Base-by-base conservation (phyloP, 352 stramenopile species). In the Elongisporangium anandrum region DNA sequence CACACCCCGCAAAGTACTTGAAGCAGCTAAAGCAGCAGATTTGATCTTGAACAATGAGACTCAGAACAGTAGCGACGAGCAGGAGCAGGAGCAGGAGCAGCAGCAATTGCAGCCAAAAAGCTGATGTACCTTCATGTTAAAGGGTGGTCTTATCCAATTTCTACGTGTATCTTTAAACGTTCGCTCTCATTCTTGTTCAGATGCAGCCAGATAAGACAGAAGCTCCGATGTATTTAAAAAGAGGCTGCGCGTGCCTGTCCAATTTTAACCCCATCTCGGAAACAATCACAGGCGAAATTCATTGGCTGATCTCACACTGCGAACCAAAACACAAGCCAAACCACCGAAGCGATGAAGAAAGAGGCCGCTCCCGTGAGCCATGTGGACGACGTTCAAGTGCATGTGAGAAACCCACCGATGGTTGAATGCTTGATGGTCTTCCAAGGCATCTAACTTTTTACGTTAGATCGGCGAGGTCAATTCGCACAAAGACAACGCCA, bases 1-100 rank as follows among this genome's bases (percentile, higher is more conserved):
- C 29, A 88, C 80, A 15, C 78, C 76, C 19, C 65, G 76, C 8
- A 86, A 88, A 59, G 66, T 71, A 24, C 67, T 87, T 16, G 77
- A 75, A 52, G 65, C 71, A 0, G 78, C 78, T 6, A 81, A 79
- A 64, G 67, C 66, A 7, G 80, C 73, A 8, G 78, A 88, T 41
- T 71, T 65, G 20, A 63, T 65, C 24, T 52, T 86, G 17, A 88
- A 88, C 54, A 70, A 56, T 49, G 54, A 66, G 6, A 57, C 55
- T 19, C 61, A 68, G 22, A 45, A 17, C 21, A 6, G 13, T 29
- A 24, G 29, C 19, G 16, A 29, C 19, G 12, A 48, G 23, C 41
- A 49, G 39, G 7, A 54, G 54, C 17, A 47, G 21, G 12, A 48
- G 23, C 41, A 49, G 21, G 12, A 48, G 23, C 41, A 49, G 39